phyloP scores from a whole-genome alignment of 805 yeast genomes.

The Nakazawaea ambrosiae region DNA sequence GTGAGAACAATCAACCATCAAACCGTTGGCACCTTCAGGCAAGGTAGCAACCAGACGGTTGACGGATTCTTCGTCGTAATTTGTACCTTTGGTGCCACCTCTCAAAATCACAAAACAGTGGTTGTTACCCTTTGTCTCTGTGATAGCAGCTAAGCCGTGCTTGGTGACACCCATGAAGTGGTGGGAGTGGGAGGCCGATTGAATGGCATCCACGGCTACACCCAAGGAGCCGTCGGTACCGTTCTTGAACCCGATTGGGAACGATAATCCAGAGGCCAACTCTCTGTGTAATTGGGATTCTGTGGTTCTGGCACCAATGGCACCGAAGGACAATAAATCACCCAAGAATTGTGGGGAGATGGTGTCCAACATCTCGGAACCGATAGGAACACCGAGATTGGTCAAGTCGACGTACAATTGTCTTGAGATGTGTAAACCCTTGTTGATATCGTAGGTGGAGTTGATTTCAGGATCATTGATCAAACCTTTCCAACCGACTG shows the following conservation, averaged over 20 bases:
- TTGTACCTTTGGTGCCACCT: slow-evolving; percentile 94
- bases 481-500: slow-evolving; percentile 98
- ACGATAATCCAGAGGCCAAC: slow-evolving; percentile 94
- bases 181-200: slow-evolving; percentile 87
- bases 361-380: slow-evolving; percentile 96
- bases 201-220: slow-evolving; percentile 91
- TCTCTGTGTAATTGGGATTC: slow-evolving; percentile 98
- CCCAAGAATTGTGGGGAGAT: slow-evolving; percentile 94
- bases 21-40: slow-evolving; percentile 35
- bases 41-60: slow-evolving; percentile 65
- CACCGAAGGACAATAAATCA: slow-evolving; percentile 89
- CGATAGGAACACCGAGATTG: slow-evolving; percentile 78
- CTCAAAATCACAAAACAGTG: slow-evolving; percentile 91
- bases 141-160: slow-evolving; percentile 94
- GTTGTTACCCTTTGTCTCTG: slow-evolving; percentile 92
- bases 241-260: slow-evolving; percentile 98
- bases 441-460: slow-evolving; percentile 88
- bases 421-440: slow-evolving; percentile 85
- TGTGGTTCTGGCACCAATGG: slow-evolving; percentile 98
- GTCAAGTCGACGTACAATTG: slow-evolving; percentile 79
- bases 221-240: slow-evolving; percentile 95
- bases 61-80: slow-evolving; percentile 80
- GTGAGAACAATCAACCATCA: slow-evolving; percentile 98
- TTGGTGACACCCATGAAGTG: slow-evolving; percentile 97
- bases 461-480: slow-evolving; percentile 96